phyloP scores from a whole-genome alignment of 2,329 filamentous ascomycete genomes.

The Diplodia sapinea region DNA sequence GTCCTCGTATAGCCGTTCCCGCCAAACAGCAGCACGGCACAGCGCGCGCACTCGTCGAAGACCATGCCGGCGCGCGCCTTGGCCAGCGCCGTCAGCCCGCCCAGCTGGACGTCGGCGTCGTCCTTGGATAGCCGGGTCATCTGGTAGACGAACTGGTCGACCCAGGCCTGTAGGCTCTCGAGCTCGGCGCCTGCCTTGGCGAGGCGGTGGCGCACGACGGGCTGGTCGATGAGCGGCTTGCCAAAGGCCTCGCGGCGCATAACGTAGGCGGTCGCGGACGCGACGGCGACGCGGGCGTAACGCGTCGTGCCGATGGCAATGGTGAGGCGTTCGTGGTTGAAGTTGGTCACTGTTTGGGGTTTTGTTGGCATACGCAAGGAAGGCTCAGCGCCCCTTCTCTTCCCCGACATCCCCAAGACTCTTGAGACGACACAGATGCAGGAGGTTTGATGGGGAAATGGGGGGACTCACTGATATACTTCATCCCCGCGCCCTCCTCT shows the following conservation, averaged over 20 bases:
- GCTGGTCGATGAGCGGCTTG: constrained; percentile 73
- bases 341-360: constrained; percentile 64
- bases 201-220: constrained; percentile 74
- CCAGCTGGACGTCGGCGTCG: constrained; percentile 68
- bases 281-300: constrained; percentile 65
- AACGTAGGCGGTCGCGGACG: constrained; percentile 66
- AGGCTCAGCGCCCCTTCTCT: not conserved
- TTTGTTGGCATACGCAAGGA: not conserved
- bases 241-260: constrained; percentile 71
- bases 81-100: constrained; percentile 72
- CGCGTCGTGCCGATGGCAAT: constrained; percentile 70
- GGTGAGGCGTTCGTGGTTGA: constrained; percentile 76
- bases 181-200: constrained; percentile 72
- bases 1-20: constrained; percentile 74
- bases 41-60: constrained; percentile 72
- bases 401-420: too few relatives aligned
- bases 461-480: constrained; percentile 60
- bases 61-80: constrained; percentile 77
- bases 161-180: constrained; percentile 74
- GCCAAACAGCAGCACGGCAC: constrained; percentile 73
- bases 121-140: constrained; percentile 66
- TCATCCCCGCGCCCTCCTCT: constrained; percentile 72
- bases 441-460: too few relatives aligned
- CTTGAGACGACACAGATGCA: too few relatives aligned
- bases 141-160: constrained; percentile 73